A percentile compares a stretch with the other conserved stretches of the same genome.
phyloP scores from a whole-genome alignment of 768 basidiomycete species.

The Roridomyces roridus region DNA sequence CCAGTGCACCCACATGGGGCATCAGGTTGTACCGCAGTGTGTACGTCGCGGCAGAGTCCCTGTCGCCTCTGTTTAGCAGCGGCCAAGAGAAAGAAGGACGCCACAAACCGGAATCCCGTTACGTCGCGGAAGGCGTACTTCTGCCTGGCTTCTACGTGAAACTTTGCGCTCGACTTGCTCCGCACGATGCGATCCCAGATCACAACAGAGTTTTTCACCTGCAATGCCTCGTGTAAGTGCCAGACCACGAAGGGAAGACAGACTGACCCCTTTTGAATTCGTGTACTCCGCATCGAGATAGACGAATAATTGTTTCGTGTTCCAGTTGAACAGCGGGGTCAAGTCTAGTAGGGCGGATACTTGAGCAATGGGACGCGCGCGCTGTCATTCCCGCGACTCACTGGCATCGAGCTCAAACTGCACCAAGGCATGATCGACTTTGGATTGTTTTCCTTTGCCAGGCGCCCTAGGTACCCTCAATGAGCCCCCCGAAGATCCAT shows the following conservation, averaged over 20 bases:
- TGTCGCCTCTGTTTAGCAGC: slow-evolving; percentile 34
- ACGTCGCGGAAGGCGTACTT: slow-evolving; percentile 85
- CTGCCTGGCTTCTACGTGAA: slow-evolving; percentile 73
- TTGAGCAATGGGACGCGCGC: too few relatives aligned
- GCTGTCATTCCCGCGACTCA: slow-evolving; percentile 48
- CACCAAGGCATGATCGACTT: slow-evolving; percentile 81
- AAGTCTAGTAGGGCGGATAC: slow-evolving; percentile 60
- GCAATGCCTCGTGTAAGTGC: slow-evolving; percentile 14
- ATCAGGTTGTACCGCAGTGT: slow-evolving; percentile 87
- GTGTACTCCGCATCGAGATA: slow-evolving; percentile 87
- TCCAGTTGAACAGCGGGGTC: slow-evolving; percentile 88
- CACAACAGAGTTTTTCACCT: slow-evolving; percentile 81
- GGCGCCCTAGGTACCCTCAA: slow-evolving; percentile 42
- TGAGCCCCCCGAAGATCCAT: not conserved
- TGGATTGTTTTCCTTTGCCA: slow-evolving; percentile 59
- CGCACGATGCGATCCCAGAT: slow-evolving; percentile 93
- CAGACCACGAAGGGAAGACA: slow-evolving; percentile 24
- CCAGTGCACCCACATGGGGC: slow-evolving; percentile 86
- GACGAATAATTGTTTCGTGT: slow-evolving; percentile 93
- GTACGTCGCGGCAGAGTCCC: slow-evolving; percentile 73
- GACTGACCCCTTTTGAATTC: slow-evolving; percentile 71
- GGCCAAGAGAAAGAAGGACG: slow-evolving; percentile 18
- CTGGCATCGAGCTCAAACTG: slow-evolving; percentile 85
- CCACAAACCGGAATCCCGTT: slow-evolving; percentile 12
- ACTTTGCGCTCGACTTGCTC: slow-evolving; percentile 74